Base-by-base conservation (phyloP, 2,329 filamentous ascomycete species). In the Colletotrichum theobromicola region DNA sequence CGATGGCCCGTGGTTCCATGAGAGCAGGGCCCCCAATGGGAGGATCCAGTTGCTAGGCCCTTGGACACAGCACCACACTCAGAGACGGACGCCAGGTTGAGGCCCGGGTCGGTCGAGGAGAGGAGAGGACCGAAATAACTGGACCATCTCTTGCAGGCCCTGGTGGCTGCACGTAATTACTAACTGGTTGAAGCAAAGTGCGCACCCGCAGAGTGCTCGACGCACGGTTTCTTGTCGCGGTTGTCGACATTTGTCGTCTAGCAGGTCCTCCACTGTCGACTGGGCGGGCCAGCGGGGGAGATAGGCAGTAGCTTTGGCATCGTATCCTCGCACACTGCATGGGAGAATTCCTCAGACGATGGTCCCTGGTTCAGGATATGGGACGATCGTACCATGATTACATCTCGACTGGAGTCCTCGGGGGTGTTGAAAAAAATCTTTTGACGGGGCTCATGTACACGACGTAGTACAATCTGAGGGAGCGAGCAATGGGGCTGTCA, bases 361-460 rank as follows among this genome's bases (percentile, higher is more conserved):
- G 32, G 66, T 30, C 55, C 64, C 42, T 58, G 64, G 46, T n/a
- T 26, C 13, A 21, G 24, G 32, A 67, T 30, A 68, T 72, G 70
- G 70, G 70, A 63, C 64, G 64, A 68, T 68, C 70, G 37, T 62
- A 72, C 64, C 64, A 68, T 68, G 64, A 63, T 62, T 68, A 68
- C 64, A 68, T 30, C n/a, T 68, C 37, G 32, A 67, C 64, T 67
- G 64, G 64, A 58, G 64, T 15, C 50, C 50, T 67, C 24, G 42
- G 42, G 42, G 50, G 50, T 21, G 30, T 32, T 37, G 57, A 58
- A 55, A 66, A 55, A 68, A 46, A 61, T 61, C 53, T 50, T 58
- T 37, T 50, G 24, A 50, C 50, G 50, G 30, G 61, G 26, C 57
- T 61, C 57, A 34, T 1, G 32, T 35, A 21, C 0, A 34, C 32